phyloP scores from a whole-genome alignment of 1,284 basidiomycete genomes.

The Coniophora puteana region DNA sequence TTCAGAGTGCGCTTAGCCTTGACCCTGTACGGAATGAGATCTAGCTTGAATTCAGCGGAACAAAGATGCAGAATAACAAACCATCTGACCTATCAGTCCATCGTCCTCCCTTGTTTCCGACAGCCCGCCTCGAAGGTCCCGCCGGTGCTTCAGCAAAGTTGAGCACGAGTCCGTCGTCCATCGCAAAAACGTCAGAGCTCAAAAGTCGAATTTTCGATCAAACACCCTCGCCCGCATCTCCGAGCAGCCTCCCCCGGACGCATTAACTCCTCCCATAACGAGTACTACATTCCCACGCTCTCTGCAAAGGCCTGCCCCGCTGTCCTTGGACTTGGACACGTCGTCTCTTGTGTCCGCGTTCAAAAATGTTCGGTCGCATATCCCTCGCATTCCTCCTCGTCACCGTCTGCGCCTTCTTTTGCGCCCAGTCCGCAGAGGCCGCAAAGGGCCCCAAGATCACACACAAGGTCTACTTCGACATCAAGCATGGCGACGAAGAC shows the following conservation, averaged over 20 bases:
- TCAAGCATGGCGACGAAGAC: slow-evolving; percentile 82
- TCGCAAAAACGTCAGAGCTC: slow-evolving; percentile 17
- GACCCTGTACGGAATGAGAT: slow-evolving; percentile 40
- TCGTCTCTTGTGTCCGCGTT: slow-evolving; percentile 53
- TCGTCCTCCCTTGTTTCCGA: slow-evolving; percentile 65
- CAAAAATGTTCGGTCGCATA: slow-evolving; percentile 55
- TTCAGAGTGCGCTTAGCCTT: slow-evolving; percentile 69
- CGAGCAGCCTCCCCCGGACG: too few relatives aligned
- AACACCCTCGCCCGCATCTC: not conserved
- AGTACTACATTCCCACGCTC: slow-evolving; percentile 23
- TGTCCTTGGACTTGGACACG: slow-evolving; percentile 56
- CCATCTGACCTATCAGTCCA: slow-evolving; percentile 85
- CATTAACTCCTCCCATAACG: too few relatives aligned
- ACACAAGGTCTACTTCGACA: slow-evolving; percentile 91
- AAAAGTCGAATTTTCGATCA: not conserved
- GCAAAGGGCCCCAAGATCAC: slow-evolving; percentile 83
- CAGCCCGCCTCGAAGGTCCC: slow-evolving; percentile 22
- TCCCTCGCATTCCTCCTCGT: slow-evolving; percentile 61
- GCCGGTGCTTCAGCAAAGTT: slow-evolving; percentile 52
- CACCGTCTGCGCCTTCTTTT: slow-evolving; percentile 67
- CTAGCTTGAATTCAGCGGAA: slow-evolving; percentile 10
- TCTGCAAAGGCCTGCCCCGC: slow-evolving; percentile 55
- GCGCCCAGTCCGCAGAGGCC: slow-evolving; percentile 65
- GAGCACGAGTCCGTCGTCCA: slow-evolving; percentile 70
- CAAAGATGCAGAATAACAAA: slow-evolving; percentile 2